These are phyloP conservation scores for Serendipita sp. DNA, from an alignment of 768 basidiomycete genomes.

Conservation along the genomic window DNA sequence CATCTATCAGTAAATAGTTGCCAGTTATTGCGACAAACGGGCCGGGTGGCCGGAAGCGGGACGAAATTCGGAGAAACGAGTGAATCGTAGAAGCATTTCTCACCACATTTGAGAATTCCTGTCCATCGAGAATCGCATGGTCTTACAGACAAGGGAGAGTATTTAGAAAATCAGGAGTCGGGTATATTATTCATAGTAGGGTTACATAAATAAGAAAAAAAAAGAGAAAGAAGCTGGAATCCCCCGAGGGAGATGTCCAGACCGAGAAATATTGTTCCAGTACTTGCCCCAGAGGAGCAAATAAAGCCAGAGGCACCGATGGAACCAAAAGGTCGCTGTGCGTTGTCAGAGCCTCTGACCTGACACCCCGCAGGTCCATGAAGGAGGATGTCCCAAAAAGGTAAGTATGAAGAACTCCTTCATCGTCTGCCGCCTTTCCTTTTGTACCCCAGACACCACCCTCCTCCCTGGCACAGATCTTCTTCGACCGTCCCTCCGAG, in stretches of 20 bases:
- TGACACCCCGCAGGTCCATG: background rate
- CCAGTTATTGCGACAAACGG: too few species aligned
- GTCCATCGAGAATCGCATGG: too few species aligned
- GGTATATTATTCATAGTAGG: background rate
- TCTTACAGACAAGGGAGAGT: too few species aligned
- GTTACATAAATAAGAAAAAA: background rate
- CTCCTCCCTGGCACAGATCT: too few species aligned
- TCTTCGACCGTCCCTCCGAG: too few species aligned
- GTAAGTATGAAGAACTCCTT: background rate
- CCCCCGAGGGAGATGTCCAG: conserved; percentile 1
- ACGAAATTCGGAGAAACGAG: too few species aligned
- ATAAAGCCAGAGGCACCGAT: background rate
- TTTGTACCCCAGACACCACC: too few species aligned
- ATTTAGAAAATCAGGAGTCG: too few species aligned
- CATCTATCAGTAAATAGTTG: too few species aligned
- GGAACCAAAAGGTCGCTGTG: background rate
- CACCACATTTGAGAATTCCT: too few species aligned
- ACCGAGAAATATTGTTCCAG: background rate
- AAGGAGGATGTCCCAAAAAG: background rate
- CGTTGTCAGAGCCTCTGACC: background rate
- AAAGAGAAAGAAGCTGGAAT: background rate
- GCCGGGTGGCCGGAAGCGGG: too few species aligned
- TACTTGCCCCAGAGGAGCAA: background rate
- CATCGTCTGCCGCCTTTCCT: background rate
- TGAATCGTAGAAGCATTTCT: too few species aligned